phyloP scores from a whole-genome alignment of 2,329 filamentous ascomycete species.

The Alternaria ventricosa region DNA sequence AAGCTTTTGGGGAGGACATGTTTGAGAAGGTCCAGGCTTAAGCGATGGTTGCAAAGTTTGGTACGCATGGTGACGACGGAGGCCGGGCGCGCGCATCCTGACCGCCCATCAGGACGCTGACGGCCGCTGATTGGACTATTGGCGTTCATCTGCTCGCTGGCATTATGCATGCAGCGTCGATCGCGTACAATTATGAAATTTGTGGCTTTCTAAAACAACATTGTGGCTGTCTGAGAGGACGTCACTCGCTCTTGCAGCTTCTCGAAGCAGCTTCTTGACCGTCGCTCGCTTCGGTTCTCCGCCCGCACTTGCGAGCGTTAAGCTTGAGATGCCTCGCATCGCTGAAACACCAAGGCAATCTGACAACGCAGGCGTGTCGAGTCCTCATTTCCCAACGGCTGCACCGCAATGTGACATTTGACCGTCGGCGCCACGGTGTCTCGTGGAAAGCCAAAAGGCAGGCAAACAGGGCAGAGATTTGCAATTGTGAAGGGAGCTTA shows the following conservation, averaged over 20 bases:
- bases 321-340: not conserved
- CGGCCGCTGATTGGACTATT: conserved; percentile 6
- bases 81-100: not conserved
- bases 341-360: not conserved
- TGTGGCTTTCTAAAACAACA: not conserved
- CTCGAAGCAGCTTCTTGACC: not conserved
- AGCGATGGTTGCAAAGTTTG: conserved; percentile 1
- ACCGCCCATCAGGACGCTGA: conserved; percentile 1
- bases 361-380: conserved; percentile 2
- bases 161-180: conserved; percentile 8
- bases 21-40: not conserved
- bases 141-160: not conserved
- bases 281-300: conserved; percentile 3
- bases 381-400: conserved; percentile 12
- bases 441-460: not conserved
- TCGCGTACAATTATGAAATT: not conserved
- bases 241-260: conserved; percentile 21
- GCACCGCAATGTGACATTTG: conserved; percentile 5
- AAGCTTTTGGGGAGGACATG: not conserved
- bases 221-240: conserved; percentile 38
- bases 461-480: conserved; percentile 17
- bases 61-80: conserved; percentile 4
- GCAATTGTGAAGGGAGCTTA: conserved; percentile 8
- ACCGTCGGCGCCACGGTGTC: conserved; percentile 6
- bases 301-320: conserved; percentile 5